These are phyloP conservation scores for Berberis thunbergii DNA, from an alignment of 164 flowering plant species.

Conservation along the genomic window DNA sequence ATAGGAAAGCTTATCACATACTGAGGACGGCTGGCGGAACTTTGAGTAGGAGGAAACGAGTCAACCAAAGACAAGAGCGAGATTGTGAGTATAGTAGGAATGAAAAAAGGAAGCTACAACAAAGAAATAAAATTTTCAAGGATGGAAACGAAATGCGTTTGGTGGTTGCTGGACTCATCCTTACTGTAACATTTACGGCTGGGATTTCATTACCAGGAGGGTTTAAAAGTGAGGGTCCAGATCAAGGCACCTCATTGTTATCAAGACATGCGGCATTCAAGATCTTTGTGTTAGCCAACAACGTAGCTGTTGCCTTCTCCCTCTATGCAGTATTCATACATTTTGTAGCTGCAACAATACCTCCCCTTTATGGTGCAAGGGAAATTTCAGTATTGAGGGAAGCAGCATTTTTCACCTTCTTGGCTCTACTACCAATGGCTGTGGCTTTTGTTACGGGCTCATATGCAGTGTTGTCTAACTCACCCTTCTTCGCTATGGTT, in stretches of 20 bases:
- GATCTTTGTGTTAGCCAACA: neutral
- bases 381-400: neutral
- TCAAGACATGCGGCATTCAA: neutral
- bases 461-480: neutral
- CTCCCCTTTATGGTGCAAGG: too few relatives aligned
- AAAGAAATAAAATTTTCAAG: neutral
- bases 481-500: too few relatives aligned
- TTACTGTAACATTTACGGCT: neutral
- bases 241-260: neutral
- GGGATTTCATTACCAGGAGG: neutral
- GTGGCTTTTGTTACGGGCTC: neutral
- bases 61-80: neutral
- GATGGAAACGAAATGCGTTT: neutral
- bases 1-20: too few relatives aligned
- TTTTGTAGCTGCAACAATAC: neutral
- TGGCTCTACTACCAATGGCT: neutral
- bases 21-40: too few relatives aligned
- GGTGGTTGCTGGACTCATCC: neutral
- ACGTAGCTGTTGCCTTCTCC: neutral
- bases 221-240: neutral
- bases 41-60: neutral
- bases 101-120: neutral
- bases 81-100: neutral
- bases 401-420: neutral
- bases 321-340: neutral